A percentile compares a stretch with the other conserved stretches of the same genome.
phyloP scores from a whole-genome alignment of 768 basidiomycete species.

The Suillus brevipes region DNA sequence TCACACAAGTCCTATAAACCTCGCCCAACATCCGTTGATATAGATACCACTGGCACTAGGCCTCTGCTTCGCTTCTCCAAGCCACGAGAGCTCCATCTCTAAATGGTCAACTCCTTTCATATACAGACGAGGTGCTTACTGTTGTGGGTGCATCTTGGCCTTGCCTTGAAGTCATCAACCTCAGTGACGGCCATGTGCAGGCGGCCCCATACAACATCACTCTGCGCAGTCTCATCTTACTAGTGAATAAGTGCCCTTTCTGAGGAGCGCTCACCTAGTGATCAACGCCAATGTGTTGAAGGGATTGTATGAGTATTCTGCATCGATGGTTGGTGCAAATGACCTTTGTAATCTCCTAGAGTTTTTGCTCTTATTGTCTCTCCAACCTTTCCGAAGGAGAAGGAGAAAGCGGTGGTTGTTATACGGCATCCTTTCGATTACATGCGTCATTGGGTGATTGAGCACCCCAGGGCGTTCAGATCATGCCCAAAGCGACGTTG shows the following conservation, averaged over 20 bases:
- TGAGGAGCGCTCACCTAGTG: neutral
- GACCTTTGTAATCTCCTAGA: neutral
- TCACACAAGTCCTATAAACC: too few relatives aligned
- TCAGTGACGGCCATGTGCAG: neutral
- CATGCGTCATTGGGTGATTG: neutral
- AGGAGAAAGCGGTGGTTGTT: neutral
- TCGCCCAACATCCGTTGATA: neutral
- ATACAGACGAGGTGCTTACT: neutral
- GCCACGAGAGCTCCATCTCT: neutral
- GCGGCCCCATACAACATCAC: neutral
- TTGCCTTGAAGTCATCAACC: neutral
- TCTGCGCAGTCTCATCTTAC: neutral
- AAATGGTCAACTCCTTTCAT: neutral
- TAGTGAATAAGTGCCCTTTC: neutral
- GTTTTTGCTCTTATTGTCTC: neutral
- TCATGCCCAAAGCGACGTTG: neutral
- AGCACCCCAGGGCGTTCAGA: neutral
- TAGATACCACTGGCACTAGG: neutral
- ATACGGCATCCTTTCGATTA: neutral
- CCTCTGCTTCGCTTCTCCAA: neutral
- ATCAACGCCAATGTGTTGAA: neutral
- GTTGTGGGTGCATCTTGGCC: neutral
- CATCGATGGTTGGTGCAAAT: neutral
- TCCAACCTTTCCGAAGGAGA: neutral
- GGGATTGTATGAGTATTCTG: neutral